These are phyloP conservation scores for Cladosporium sp. DNA, from an alignment of 2,329 filamentous ascomycete genomes.

Conservation along the genomic window DNA sequence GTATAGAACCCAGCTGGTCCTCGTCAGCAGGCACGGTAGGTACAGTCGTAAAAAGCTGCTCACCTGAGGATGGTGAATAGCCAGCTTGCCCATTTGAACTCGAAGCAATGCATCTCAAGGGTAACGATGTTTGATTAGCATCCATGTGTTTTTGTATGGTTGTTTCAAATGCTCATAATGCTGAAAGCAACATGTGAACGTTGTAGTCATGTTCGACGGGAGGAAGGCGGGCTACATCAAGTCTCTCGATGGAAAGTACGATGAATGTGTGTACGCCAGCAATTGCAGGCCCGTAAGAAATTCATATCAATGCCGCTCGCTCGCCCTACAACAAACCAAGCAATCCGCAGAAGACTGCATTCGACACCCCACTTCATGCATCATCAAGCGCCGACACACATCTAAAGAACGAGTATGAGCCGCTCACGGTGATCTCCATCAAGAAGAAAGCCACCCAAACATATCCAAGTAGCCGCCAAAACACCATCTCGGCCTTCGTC, in stretches of 20 bases:
- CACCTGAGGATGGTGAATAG: not conserved
- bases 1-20: not conserved
- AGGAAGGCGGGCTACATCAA: not conserved
- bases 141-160: not conserved
- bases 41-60: not conserved
- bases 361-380: not conserved
- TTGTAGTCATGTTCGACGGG: not conserved
- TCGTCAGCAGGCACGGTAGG: not conserved
- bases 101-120: not conserved
- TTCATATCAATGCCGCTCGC: not conserved
- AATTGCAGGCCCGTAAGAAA: not conserved
- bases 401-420: not conserved
- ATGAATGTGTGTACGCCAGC: not conserved
- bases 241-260: not conserved
- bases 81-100: not conserved
- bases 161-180: not conserved
- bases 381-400: constrained; percentile 3
- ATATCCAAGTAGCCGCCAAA: constrained; percentile 12
- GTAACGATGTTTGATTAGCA: not conserved
- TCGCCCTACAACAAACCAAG: not conserved
- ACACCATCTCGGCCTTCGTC: constrained; percentile 2
- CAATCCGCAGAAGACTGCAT: not conserved
- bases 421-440: constrained; percentile 3
- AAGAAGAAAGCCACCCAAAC: constrained; percentile 13
- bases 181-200: not conserved